Evolutionary conservation across 352 stramenopile genomes (phyloP).

Genomic region (Elongisporangium prolatum): DNA sequence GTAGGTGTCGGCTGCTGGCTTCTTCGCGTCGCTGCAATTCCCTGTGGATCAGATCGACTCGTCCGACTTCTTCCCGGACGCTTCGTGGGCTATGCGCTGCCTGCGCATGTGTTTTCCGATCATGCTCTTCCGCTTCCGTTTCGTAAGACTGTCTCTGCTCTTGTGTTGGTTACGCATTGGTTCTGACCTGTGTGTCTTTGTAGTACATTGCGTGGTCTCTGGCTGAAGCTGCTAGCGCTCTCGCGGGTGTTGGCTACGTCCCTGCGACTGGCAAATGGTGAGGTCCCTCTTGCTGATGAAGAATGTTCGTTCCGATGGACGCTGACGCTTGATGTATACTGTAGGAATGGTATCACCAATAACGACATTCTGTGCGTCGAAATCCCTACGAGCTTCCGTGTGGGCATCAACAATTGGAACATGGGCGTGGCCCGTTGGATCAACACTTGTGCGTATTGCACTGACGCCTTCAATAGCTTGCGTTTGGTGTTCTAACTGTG

Average conservation of each 20-base stretch:
- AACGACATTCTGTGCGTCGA: conserved; percentile 84
- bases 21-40: conserved; percentile 69
- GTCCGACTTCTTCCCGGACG: conserved; percentile 61
- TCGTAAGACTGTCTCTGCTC: conserved; percentile 44
- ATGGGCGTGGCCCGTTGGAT: conserved; percentile 83
- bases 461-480: not conserved
- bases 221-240: conserved; percentile 62
- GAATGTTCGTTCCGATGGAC: no score
- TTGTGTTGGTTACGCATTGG: no score
- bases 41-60: conserved; percentile 80
- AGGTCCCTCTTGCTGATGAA: not conserved
- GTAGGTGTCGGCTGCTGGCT: conserved; percentile 68
- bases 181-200: conserved; percentile 4
- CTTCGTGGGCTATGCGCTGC: conserved; percentile 54
- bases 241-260: conserved; percentile 79
- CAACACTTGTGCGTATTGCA: conserved; percentile 61
- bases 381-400: conserved; percentile 80
- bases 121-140: conserved; percentile 82
- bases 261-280: conserved; percentile 72
- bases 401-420: conserved; percentile 89
- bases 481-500: not conserved
- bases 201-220: conserved; percentile 88
- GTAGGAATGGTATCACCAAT: conserved; percentile 83
- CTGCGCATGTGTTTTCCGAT: conserved; percentile 69
- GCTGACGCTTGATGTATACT: not conserved